Base-by-base conservation (phyloP, 371 early-diverging fungal species). In the Actinomucor elegans region DNA sequence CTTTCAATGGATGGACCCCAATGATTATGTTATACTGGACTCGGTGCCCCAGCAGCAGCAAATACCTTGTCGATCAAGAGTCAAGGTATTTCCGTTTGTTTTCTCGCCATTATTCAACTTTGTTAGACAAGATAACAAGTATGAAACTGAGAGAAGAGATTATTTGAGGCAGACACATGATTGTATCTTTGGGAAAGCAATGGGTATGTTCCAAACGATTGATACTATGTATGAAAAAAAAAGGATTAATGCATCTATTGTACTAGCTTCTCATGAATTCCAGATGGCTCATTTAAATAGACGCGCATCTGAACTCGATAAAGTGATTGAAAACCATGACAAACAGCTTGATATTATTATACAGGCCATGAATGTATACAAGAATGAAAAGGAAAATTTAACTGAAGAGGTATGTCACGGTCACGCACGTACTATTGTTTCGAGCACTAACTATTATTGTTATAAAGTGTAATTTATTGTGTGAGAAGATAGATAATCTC, bases 101-200 rank as follows among this genome's bases (percentile, higher is more conserved):
- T 83, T 77, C 61, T 54, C 76, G 9, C 86, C 86, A 0, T 57
- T 77, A 31, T 49, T 85, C 24, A 64, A 73, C 35, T 77, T 79
- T 55, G 69, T 57, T 33, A 79, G 66, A 47, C 65, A 70, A 38
- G 52, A 57, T 20, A 57, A 72, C 23, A 58, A 71, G 31, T 43
- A 41, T 14, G 64, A 56, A 11, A 43, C 48, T 18, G 59, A 57
- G 29, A 55, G 58, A 21, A 54, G 60, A 40, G 44, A 50, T 17
- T 61, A 68, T 37, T 62, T 75, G 52, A 46, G 55, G 28, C 48
- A 45, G 4, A 61, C 70, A 1, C 73, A 81, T 49, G 57, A 64
- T 8, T 72, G 72, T 52, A 53, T 49, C 12, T 54, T 73, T 36
- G 58, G 64, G 10, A 61, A 60, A 31, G 57, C 44, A 27, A 44